phyloP scores from a whole-genome alignment of 192 early-diverging fungal species.

The Lobosporangium transversale region DNA sequence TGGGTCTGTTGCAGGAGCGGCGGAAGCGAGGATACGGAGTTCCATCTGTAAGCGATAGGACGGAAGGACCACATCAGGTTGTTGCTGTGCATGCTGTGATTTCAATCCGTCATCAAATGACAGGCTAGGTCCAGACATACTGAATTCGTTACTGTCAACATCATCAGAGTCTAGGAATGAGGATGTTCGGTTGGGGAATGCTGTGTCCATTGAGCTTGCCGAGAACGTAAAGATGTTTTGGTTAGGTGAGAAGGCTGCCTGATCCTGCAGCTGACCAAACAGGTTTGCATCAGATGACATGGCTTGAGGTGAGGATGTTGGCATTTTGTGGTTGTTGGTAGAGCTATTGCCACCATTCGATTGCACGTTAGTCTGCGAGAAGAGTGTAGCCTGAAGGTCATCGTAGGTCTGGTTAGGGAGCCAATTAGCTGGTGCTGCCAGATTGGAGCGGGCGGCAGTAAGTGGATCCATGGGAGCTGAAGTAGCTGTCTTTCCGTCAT shows the following conservation, averaged over 20 bases:
- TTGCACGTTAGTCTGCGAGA: constrained; percentile 3
- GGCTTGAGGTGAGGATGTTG: constrained; percentile 27
- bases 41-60: constrained; percentile 44
- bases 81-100: neutral
- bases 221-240: constrained; percentile 50
- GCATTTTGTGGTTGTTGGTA: constrained; percentile 17
- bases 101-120: constrained; percentile 30
- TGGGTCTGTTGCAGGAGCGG: constrained; percentile 43
- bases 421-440: constrained; percentile 22
- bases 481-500: constrained; percentile 10
- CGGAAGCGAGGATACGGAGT: constrained; percentile 39
- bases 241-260: constrained; percentile 39
- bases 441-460: constrained; percentile 6
- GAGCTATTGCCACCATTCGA: neutral
- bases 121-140: constrained; percentile 32
- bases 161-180: constrained; percentile 49
- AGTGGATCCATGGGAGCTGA: constrained; percentile 15
- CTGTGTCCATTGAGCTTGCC: constrained; percentile 31
- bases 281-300: constrained; percentile 12
- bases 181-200: constrained; percentile 27
- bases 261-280: constrained; percentile 29
- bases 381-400: constrained; percentile 36
- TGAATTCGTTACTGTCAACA: constrained; percentile 50
- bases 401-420: constrained; percentile 39
- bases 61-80: constrained; percentile 20